Base-by-base conservation (phyloP, 2,329 filamentous ascomycete species). In the Xylaria sp. region DNA sequence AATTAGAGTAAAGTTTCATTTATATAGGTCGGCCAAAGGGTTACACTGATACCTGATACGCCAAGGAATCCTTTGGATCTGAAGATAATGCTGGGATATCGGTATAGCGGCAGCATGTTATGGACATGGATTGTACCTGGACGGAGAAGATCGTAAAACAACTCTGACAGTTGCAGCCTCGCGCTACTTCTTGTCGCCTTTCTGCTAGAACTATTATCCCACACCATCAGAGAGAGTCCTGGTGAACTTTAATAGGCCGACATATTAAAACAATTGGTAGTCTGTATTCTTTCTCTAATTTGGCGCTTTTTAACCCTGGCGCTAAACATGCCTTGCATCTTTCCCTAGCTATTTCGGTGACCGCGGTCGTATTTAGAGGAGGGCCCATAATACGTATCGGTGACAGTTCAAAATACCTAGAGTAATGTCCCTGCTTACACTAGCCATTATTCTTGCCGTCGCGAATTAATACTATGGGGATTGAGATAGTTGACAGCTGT, bases 61-160 rank as follows among this genome's bases (percentile, higher is more conserved):
- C 68, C 68, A 69, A 69, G 68, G n/a, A 67, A 69, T 69, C 67
- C 64, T 69, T 63, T 30, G 32, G n/a, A 58, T 47, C 59, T 45
- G 21, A 59, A 45, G 4, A 24, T 21, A 17, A 63, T 30, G 63
- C 19, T 27, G 27, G 50, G 34, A 42, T 48, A 56, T 51, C 14
- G 39, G 36, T 59, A 47, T 55, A 61, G 34, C 12, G 36, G 24
- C 34, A n/a, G 30, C 30, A 47, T 55, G 36, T 21, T 56, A 68
- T 39, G 12, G 19, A 7, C 55, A 63, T 47, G 60, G 55, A 21
- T 32, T 32, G 2, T 34, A 56, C 8, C 4, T 11, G 19, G 7
- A 19, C 4, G 11, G 24, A 30, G 14, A 53, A 34, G 12, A 34
- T 17, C 7, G 30, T 32, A 27, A 47, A 14, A 21, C 36, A 45